A percentile compares a stretch with the other conserved stretches of the same genome.
phyloP scores from a whole-genome alignment of 495 filamentous ascomycete genomes.

The Tuber borchii region DNA sequence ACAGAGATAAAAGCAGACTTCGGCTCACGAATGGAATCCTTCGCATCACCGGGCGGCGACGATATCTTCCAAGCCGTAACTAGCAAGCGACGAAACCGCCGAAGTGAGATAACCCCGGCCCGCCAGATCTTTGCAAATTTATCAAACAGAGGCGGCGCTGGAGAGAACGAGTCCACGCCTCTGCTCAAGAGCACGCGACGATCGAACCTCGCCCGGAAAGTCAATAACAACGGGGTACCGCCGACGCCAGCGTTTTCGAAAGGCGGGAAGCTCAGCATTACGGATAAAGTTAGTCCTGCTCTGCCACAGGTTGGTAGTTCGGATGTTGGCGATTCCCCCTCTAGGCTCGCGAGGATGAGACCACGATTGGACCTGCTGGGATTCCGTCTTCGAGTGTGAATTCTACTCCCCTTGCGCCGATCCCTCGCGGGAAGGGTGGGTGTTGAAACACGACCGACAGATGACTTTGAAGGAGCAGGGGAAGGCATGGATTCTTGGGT shows the following conservation, averaged over 20 bases:
- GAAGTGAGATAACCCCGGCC: conserved; percentile 57
- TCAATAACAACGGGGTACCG: conserved; percentile 52
- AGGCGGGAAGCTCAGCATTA: conserved; percentile 56
- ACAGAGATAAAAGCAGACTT: conserved; percentile 33
- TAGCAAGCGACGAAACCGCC: conserved; percentile 59
- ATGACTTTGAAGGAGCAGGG: conserved; percentile 90
- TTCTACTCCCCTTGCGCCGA: conserved; percentile 71
- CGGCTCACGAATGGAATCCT: conserved; percentile 52
- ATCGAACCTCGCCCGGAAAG: conserved; percentile 62
- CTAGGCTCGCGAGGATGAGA: conserved; percentile 48
- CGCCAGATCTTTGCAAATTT: conserved; percentile 48
- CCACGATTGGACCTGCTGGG: conserved; percentile 22
- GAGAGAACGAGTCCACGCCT: conserved; percentile 81
- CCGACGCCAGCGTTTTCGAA: conserved; percentile 66
- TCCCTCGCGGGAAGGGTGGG: conserved; percentile 55
- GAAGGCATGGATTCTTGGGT: conserved; percentile 51
- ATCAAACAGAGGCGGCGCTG: conserved; percentile 53
- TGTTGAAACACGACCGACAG: conserved; percentile 69
- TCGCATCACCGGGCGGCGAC: conserved; percentile 71
- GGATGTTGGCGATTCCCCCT: conserved; percentile 50
- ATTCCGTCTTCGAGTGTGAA: conserved; percentile 66
- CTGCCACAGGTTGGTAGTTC: conserved; percentile 53
- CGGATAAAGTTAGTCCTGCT: conserved; percentile 58
- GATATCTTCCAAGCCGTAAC: conserved; percentile 58
- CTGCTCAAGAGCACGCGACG: conserved; percentile 82